Conservation (phyloP, 495 filamentous ascomycete species). For the Lasiosphaeriaceae sp. region DNA sequence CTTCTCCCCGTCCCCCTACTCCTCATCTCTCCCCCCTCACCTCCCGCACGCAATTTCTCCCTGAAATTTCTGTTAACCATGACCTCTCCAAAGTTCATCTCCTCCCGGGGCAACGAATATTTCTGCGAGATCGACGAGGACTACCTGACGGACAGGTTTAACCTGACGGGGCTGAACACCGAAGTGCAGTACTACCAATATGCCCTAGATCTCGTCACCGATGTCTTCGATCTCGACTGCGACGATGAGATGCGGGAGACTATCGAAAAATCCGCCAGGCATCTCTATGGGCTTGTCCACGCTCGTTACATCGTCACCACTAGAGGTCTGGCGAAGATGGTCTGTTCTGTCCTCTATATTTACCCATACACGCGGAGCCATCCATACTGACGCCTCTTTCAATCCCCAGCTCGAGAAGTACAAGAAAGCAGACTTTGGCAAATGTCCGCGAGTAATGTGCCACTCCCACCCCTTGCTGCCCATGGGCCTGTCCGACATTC, state of each 20-base stretch:
- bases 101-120: constrained; percentile 95
- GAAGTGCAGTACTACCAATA: constrained; percentile 99
- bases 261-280: constrained; percentile 95
- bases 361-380: no score
- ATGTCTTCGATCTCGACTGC: constrained; percentile 98
- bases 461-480: constrained; percentile 86
- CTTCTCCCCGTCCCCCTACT: constrained; percentile 7
- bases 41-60: not conserved
- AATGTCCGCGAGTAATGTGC: constrained; percentile 94
- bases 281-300: constrained; percentile 94
- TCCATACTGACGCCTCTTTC: constrained; percentile 5
- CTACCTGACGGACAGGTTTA: constrained; percentile 97
- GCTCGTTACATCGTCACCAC: constrained; percentile 97
- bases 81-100: constrained; percentile 71
- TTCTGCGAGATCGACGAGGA: constrained; percentile 99
- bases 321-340: constrained; percentile 92
- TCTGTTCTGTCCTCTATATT: constrained; percentile 32
- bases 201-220: constrained; percentile 97
- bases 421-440: constrained; percentile 96
- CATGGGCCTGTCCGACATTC: constrained; percentile 84
- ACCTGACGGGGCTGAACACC: constrained; percentile 92
- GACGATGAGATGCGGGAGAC: constrained; percentile 97
- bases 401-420: constrained; percentile 84
- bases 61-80: not conserved
- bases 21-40: constrained; percentile 8